Evolutionary conservation across 169 alveolate genomes (phyloP), one percentile per base, ranked within the genome.

Genomic region (Perkinsus olseni): DNA sequence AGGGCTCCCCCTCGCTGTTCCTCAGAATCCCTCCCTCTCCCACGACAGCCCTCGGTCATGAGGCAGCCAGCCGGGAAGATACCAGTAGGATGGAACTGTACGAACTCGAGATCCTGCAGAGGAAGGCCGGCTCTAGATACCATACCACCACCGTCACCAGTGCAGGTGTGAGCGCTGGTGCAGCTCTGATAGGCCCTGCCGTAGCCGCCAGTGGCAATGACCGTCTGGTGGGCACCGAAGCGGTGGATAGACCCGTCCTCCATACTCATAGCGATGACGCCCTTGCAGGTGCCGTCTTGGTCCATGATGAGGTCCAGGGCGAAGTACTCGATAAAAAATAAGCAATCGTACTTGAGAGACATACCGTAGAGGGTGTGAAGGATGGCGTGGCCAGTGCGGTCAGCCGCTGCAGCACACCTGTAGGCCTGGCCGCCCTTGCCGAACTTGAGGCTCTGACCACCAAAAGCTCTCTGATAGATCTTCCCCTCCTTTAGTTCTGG

Each of bases 21-120:
- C 99, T 97, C 45, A 99, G 96, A 74, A 98, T 99, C 74, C 99
- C 99, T 36, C 99, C 99, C 96, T 98, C 99, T 48, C 99, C n/a
- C 99, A 95, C 99, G 97, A 95, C 99, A 99, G 92, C 99, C 99
- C 96, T 99, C 99, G 82, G 99, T 99, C 95, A 99, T 99, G 92
- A 99, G 96, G 93, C 99, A 97, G 38, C 99, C 99, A 28, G 99
- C 99, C 90, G 99, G 99, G 94, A 97, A 98, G 91, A 99, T 98
- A 31, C 99, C 99, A 31, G 99, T 99, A 31, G 99, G 99, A 96
- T 99, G 99, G 96, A 99, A 98, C 96, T 99, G 99, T 28, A 99
- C 99, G 96, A 99, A 98, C 95, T 99, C 99, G 96, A 98, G 95
- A 95, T 99, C 99, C 95, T 98, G 99, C 91, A 98, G 95, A 20